Conservation (phyloP, 106 monocot genomes). For the Acorus gramineus region DNA sequence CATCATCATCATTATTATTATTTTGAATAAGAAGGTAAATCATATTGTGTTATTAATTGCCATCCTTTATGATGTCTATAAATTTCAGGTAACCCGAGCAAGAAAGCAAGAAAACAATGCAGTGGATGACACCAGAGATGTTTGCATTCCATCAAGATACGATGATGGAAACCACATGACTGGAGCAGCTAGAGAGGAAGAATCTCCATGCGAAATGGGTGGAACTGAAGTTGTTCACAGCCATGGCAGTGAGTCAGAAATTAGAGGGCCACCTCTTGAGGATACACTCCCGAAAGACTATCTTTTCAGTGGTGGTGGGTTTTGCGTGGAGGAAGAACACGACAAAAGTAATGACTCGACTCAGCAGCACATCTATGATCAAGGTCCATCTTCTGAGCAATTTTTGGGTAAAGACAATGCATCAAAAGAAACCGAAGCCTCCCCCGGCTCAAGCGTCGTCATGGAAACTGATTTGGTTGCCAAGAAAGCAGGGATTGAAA, state of each 20-base stretch:
- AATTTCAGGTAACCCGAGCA: too few species aligned
- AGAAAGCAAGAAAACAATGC: too few species aligned
- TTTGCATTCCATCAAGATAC: too few species aligned
- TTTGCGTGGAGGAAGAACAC: constrained; percentile 33
- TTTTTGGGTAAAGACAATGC: background rate
- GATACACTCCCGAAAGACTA: constrained; percentile 14
- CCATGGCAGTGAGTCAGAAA: background rate
- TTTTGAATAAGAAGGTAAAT: too few species aligned
- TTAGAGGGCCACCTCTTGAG: background rate
- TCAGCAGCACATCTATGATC: background rate
- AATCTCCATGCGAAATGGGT: background rate
- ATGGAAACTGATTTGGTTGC: background rate
- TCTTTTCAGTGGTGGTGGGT: constrained; percentile 48
- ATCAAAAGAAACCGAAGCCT: background rate
- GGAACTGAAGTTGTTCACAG: constrained; percentile 4
- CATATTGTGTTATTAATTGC: too few species aligned
- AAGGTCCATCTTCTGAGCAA: background rate
- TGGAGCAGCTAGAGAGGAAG: too few species aligned
- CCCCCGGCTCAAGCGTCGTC: too few species aligned
- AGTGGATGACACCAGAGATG: too few species aligned
- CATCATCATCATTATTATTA: too few species aligned
- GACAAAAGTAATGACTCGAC: constrained; percentile 3
- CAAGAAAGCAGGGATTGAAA: constrained; percentile 1
- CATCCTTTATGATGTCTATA: too few species aligned
- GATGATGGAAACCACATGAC: too few species aligned